Evolutionary conservation across 176 grass and related monocot species (phyloP), one percentile per base, ranked within the genome.

Genomic region (Oryza coarctata): DNA sequence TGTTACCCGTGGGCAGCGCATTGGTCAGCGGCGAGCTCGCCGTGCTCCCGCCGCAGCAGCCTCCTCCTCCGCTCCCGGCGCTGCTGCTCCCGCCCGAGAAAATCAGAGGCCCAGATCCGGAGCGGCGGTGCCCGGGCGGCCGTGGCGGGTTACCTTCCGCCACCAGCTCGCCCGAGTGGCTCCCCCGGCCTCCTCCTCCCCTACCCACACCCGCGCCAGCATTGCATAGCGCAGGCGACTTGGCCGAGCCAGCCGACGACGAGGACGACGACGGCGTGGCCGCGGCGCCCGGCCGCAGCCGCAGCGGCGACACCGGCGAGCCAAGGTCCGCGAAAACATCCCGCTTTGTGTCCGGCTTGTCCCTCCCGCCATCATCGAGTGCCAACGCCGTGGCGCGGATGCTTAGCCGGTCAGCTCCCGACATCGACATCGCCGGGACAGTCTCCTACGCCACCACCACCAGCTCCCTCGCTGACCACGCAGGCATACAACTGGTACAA

Each of bases 1-100:
- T 92, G 79, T 97, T 97, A 22, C 94, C 94, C 0, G 86, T 22
- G 35, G 86, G 92, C 68, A 94, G 83, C 60, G 78, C 92, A 94
- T 94, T 90, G 80, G 60, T 52, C 60, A 84, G 49, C 65, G 83
- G 86, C 23, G 92, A 94, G 68, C 83, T 88, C 7, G 88, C 88
- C 5, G 92, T 88, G 88, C 85, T 90, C 30, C 78, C 83, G 60
- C 33, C 47, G 14, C 68, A 74, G 11, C 75, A 25, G 13, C 72
- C 38, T 7, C 79, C 65, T 1, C 72, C 73, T 1, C 62, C 68
- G 52, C 73, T 70, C 23, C 63, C 82, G 6, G 79, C 20, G 49
- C 86, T 45, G 58, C 82, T 75, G 86, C 83, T 77, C 0, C 79
- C 76, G 44, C 86, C 86, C 61, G 84, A 89, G 74, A 82, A 90